Evolutionary conservation across 805 yeast species (phyloP).

Genomic region (Candida boidinii): DNA sequence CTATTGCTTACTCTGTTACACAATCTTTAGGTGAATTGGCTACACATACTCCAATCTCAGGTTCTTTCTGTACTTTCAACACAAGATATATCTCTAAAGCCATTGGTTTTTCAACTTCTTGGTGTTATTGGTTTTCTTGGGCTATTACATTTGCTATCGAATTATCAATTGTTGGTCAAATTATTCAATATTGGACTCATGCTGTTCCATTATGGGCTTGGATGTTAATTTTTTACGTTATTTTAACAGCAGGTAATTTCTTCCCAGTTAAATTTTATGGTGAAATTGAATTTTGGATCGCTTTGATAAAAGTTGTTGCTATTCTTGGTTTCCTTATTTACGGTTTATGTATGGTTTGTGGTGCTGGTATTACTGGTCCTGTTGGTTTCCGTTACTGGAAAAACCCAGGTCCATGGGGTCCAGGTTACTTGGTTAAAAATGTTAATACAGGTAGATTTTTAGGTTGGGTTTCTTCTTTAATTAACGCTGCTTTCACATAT

Average conservation of each 20-base stretch:
- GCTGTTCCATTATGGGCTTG: slow-evolving; percentile 67
- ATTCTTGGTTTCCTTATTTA: slow-evolving; percentile 64
- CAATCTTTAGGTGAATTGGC: slow-evolving; percentile 80
- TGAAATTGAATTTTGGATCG: slow-evolving; percentile 71
- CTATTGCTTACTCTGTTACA: slow-evolving; percentile 56
- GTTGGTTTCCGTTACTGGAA: slow-evolving; percentile 79
- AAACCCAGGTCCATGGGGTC: slow-evolving; percentile 71
- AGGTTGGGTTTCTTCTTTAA: slow-evolving; percentile 62
- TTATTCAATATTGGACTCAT: slow-evolving; percentile 57
- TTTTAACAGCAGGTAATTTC: slow-evolving; percentile 45
- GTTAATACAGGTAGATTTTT: slow-evolving; percentile 48
- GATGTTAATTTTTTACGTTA: slow-evolving; percentile 58
- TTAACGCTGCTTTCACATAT: slow-evolving; percentile 72
- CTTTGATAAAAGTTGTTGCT: slow-evolving; percentile 57
- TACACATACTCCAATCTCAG: slow-evolving; percentile 61
- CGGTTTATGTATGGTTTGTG: slow-evolving; percentile 64
- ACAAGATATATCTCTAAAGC: slow-evolving; percentile 63
- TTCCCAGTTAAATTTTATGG: slow-evolving; percentile 67
- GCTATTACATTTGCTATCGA: slow-evolving; percentile 70
- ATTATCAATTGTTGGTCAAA: slow-evolving; percentile 61
- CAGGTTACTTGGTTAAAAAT: slow-evolving; percentile 44
- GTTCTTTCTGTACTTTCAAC: slow-evolving; percentile 64
- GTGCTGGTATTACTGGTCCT: slow-evolving; percentile 63
- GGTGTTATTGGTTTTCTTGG: slow-evolving; percentile 75
- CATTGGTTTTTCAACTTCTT: slow-evolving; percentile 63